Conservation (phyloP, 2,329 filamentous ascomycete species). For the Venturia pyrina region DNA sequence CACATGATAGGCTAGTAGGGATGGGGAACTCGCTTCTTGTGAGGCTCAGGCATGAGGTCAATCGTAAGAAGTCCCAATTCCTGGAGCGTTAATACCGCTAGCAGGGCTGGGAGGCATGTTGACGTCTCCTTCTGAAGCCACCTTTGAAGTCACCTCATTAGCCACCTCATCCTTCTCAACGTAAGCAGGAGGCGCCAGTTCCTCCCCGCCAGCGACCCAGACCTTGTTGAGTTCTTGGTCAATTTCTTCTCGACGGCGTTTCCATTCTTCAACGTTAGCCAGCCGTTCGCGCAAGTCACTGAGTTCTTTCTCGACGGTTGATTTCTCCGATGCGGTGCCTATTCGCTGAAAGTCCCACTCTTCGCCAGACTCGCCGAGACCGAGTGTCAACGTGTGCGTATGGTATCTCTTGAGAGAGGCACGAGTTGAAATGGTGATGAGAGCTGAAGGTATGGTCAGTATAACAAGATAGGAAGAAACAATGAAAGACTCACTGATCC, state of each 20-base stretch:
- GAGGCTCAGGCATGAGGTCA: not conserved
- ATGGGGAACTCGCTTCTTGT: not conserved
- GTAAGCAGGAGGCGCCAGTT: slow-evolving; percentile 29
- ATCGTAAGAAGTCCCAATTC: not conserved
- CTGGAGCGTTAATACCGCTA: not conserved
- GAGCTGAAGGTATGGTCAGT: slow-evolving; percentile 38
- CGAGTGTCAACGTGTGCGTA: slow-evolving; percentile 78
- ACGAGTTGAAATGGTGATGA: slow-evolving; percentile 92
- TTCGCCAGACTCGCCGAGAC: slow-evolving; percentile 68
- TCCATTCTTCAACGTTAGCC: slow-evolving; percentile 75
- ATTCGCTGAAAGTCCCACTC: slow-evolving; percentile 92
- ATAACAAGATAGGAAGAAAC: not conserved
- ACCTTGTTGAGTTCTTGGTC: slow-evolving; percentile 65
- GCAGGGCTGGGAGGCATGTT: not conserved
- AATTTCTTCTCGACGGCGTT: slow-evolving; percentile 66
- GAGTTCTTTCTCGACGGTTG: slow-evolving; percentile 84
- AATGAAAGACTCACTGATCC: slow-evolving; percentile 64
- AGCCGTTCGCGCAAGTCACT: slow-evolving; percentile 73
- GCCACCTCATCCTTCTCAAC: slow-evolving; percentile 15
- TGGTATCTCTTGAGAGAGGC: slow-evolving; percentile 94
- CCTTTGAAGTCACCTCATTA: not conserved
- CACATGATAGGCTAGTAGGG: not conserved
- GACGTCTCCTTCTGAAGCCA: not conserved
- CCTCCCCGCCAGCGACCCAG: slow-evolving; percentile 41
- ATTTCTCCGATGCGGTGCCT: slow-evolving; percentile 85